Evolutionary conservation across 2,329 filamentous ascomycete genomes (phyloP).

Genomic region (Dothistroma pini): DNA sequence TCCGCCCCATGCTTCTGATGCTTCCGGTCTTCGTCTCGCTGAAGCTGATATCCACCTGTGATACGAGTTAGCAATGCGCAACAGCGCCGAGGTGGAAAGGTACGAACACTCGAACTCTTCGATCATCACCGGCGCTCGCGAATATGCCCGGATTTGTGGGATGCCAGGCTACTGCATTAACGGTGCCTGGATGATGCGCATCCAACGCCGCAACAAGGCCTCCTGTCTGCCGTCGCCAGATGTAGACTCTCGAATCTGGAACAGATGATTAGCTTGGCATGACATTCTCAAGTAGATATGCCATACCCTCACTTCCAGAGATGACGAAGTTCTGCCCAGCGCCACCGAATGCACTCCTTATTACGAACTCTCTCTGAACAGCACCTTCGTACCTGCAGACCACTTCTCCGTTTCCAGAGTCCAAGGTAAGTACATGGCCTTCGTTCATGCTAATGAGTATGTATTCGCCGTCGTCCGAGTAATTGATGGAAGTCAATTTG

Average conservation of each 20-base stretch:
- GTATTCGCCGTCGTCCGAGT: slow-evolving; percentile 75
- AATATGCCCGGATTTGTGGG: slow-evolving; percentile 78
- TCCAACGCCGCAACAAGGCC: slow-evolving; percentile 69
- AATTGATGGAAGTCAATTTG: slow-evolving; percentile 72
- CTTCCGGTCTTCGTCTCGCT: not conserved
- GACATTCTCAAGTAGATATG: not conserved
- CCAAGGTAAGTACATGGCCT: slow-evolving; percentile 72
- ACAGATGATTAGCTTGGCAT: not conserved
- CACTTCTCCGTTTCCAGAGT: slow-evolving; percentile 68
- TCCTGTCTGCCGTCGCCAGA: slow-evolving; percentile 87
- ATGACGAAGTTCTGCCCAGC: slow-evolving; percentile 89
- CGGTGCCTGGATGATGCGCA: slow-evolving; percentile 70
- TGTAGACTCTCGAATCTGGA: slow-evolving; percentile 66
- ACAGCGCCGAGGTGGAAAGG: not conserved
- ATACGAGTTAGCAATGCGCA: slow-evolving; percentile 8
- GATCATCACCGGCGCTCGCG: slow-evolving; percentile 87
- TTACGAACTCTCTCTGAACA: slow-evolving; percentile 70
- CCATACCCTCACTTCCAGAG: slow-evolving; percentile 79
- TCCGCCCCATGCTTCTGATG: not conserved
- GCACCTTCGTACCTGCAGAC: slow-evolving; percentile 74
- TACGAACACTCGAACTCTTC: slow-evolving; percentile 76
- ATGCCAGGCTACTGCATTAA: slow-evolving; percentile 89
- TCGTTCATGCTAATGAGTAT: slow-evolving; percentile 79
- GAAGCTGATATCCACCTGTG: slow-evolving; percentile 4
- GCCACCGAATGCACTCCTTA: slow-evolving; percentile 80